Percentiles rank a stretch among this genome's conserved stretches.
Evolutionary conservation across 805 yeast species (phyloP).

Genomic region (Wickerhamomyces bisporus): DNA sequence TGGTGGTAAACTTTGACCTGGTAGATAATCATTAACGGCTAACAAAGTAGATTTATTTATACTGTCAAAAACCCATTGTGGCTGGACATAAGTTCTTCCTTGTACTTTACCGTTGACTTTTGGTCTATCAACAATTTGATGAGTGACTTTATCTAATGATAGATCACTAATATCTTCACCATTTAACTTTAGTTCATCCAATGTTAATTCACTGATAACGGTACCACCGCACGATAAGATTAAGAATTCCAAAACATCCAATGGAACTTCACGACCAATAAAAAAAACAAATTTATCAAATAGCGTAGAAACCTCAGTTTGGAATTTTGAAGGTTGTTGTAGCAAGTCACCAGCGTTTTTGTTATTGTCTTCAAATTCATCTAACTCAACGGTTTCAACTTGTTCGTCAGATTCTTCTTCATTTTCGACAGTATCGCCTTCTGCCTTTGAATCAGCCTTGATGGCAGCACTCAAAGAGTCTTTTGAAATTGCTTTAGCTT

Average conservation of each 20-base stretch:
- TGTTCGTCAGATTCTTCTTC: conserved; percentile 33
- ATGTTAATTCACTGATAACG: conserved; percentile 77
- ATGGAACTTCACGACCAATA: conserved; percentile 92
- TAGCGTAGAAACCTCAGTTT: conserved; percentile 56
- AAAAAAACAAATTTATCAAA: conserved; percentile 75
- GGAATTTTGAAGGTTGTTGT: conserved; percentile 61
- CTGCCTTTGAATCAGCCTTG: conserved; percentile 32
- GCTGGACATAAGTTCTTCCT: conserved; percentile 92
- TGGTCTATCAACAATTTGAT: conserved; percentile 94
- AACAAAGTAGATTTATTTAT: conserved; percentile 71
- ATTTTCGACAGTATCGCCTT: conserved; percentile 32
- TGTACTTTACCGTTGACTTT: conserved; percentile 68
- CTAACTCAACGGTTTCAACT: conserved; percentile 50
- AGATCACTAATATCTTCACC: conserved; percentile 35
- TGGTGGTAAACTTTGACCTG: conserved; percentile 94
- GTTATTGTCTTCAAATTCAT: conserved; percentile 61
- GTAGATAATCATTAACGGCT: conserved; percentile 79
- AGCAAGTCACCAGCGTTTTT: conserved; percentile 64
- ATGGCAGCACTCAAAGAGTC: conserved; percentile 51
- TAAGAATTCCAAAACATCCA: conserved; percentile 85
- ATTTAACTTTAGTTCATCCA: conserved; percentile 58
- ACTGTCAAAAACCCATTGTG: conserved; percentile 96
- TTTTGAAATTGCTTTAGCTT: conserved; percentile 29
- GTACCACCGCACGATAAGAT: conserved; percentile 84
- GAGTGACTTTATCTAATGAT: conserved; percentile 72